A percentile compares a stretch with the other conserved stretches of the same genome.
Conservation (phyloP, 2,329 filamentous ascomycete genomes). For the Diaporthe aspalathi region DNA sequence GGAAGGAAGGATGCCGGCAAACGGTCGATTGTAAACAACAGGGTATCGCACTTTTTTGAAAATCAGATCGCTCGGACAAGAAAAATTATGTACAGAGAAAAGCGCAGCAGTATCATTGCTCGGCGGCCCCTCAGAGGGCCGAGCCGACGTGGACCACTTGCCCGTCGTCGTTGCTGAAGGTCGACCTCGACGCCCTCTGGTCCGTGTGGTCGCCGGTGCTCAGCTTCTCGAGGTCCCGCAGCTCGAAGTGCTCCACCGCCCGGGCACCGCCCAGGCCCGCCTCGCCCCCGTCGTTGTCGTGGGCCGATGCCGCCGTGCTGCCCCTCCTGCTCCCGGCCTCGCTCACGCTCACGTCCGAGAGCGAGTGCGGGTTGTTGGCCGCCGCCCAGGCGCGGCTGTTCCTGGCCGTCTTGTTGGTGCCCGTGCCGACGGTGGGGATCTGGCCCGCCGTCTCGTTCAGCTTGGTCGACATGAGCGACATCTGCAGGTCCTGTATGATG, state of each 20-base stretch:
- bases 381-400: slow-evolving; percentile 31
- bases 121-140: neutral
- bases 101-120: neutral
- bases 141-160: slow-evolving; percentile 14
- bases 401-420: slow-evolving; percentile 21
- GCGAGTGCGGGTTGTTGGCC: slow-evolving; percentile 29
- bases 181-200: slow-evolving; percentile 20
- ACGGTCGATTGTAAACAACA: slow-evolving; percentile 2
- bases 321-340: neutral
- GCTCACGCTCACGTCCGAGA: slow-evolving; percentile 20
- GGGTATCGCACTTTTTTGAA: slow-evolving; percentile 27
- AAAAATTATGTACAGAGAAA: slow-evolving; percentile 17
- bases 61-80: slow-evolving; percentile 22
- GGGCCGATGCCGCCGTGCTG: neutral
- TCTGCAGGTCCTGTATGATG: slow-evolving; percentile 55
- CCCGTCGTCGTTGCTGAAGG: slow-evolving; percentile 26
- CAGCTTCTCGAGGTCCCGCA: slow-evolving; percentile 23
- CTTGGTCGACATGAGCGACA: slow-evolving; percentile 47
- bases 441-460: slow-evolving; percentile 33
- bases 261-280: neutral
- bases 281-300: slow-evolving; percentile 23
- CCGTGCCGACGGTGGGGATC: slow-evolving; percentile 19
- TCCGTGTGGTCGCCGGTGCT: neutral
- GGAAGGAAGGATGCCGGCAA: neutral
- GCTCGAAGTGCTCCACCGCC: slow-evolving; percentile 22